A percentile compares a stretch with the other conserved stretches of the same genome.
Evolutionary conservation across 371 early-diverging fungal species (phyloP).

Genomic region (Entomophthora muscae): DNA sequence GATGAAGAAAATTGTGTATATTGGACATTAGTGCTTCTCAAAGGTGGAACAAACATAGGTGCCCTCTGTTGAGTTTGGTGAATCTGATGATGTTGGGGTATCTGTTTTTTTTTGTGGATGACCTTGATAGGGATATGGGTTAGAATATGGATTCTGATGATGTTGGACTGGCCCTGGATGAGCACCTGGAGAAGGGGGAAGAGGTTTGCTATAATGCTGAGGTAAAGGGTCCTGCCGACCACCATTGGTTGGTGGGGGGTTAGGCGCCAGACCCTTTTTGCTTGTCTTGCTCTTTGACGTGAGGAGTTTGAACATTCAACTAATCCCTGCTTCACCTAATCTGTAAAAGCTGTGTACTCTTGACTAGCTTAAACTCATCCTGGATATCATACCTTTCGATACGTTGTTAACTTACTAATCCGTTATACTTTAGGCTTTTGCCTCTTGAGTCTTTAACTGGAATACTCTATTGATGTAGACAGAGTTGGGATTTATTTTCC

Average conservation of each 20-base stretch:
- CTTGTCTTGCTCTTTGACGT: slow-evolving; percentile 1
- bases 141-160: too few species aligned
- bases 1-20: slow-evolving; percentile 3
- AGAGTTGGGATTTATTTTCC: too few species aligned
- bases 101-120: background rate
- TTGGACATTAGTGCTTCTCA: slow-evolving; percentile 4
- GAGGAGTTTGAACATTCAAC: slow-evolving; percentile 1
- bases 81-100: background rate
- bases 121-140: too few species aligned
- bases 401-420: too few species aligned
- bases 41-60: background rate
- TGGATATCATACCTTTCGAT: too few species aligned
- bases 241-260: background rate
- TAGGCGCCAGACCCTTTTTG: background rate
- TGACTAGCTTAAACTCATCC: too few species aligned
- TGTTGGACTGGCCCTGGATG: too few species aligned
- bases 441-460: too few species aligned
- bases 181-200: slow-evolving; percentile 3
- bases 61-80: background rate
- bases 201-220: background rate
- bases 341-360: too few species aligned
- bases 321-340: too few species aligned
- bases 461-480: too few species aligned
- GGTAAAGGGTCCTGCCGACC: background rate
- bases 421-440: too few species aligned